A percentile compares a stretch with the other conserved stretches of the same genome.
These are phyloP conservation scores for Cryptosporidium meleagridis DNA, from an alignment of 169 alveolate species.

Conservation along the genomic window DNA sequence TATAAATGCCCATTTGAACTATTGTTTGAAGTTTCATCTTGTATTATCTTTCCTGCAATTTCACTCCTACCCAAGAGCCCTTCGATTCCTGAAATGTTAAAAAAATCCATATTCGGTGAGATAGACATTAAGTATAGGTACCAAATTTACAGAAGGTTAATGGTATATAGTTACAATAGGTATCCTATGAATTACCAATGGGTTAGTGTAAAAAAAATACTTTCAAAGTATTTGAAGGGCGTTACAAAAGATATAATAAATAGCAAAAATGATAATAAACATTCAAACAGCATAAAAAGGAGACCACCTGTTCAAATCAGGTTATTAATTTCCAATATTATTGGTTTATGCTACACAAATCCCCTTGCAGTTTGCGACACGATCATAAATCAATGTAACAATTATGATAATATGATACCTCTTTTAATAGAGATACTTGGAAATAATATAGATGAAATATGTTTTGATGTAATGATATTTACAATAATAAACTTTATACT, in stretches of 20 bases:
- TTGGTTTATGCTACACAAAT: conserved; percentile 47
- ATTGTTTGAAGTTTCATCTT: conserved; percentile 26
- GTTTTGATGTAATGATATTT: conserved; percentile 56
- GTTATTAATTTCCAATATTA: conserved; percentile 55
- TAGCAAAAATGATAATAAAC: conserved; percentile 1
- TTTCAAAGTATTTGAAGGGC: conserved; percentile 58
- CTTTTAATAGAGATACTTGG: conserved; percentile 55
- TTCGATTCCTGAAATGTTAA: conserved; percentile 35
- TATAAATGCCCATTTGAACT: conserved; percentile 12
- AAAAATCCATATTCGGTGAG: conserved; percentile 10
- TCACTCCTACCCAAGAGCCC: conserved; percentile 58
- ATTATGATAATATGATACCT: conserved; percentile 75
- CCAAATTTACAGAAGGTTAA: conserved; percentile 49
- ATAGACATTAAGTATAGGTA: conserved; percentile 17
- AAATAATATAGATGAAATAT: conserved; percentile 29
- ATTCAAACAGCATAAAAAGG: neutral
- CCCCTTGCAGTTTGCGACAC: conserved; percentile 66
- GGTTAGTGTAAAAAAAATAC: conserved; percentile 5
- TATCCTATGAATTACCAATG: conserved; percentile 70
- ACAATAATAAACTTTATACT: conserved; percentile 42
- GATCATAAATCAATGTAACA: conserved; percentile 44
- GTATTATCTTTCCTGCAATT: conserved; percentile 53
- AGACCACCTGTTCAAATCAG: conserved; percentile 43
- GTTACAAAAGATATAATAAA: conserved; percentile 59
- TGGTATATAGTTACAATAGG: conserved; percentile 17